Evolutionary conservation across 169 alveolate genomes (phyloP), one percentile per base, ranked within the genome.

Genomic region (Eimeria sp.): DNA sequence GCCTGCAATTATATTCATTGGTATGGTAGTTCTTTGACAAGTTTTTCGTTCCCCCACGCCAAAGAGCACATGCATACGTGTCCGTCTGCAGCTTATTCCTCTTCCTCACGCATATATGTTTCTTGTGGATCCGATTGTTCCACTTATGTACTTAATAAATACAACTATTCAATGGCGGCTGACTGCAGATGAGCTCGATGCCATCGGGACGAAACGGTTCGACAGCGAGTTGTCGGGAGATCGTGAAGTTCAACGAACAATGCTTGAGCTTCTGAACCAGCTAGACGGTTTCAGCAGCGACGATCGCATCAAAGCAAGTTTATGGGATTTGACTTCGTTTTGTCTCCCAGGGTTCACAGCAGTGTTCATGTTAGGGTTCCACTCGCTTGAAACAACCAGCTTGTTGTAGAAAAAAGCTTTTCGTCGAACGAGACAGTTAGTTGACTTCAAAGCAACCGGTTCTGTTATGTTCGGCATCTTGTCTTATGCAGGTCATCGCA

Each of bases 241-340:
- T 95, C 98, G 99, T 64, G 99, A 99, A 98, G 99, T 99, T 25
- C 99, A 99, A 97, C 98, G 99, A 93, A 99, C 99, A 54, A 99
- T 99, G 99, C 98, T 99, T 64, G 99, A 99, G 96, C 98, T 99
- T 13, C 98, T 99, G 64, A 99, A 99, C 97, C 99, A 99, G 97
- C 97, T 99, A 37, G 99, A 99, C 93, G 99, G 99, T 3, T 99
- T 99, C 97, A 97, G 98, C 95, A 98, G 99, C 54, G 99, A 98
- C 89, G 99, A 98, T 85, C 91, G 98, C 62, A 99, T 99, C 95
- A 99, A 98, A 97, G 99, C 97, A 23, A 25, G 46, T n/a, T 85
- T 40, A 1, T 46, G 20, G 33, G 77, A 2, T 16, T 23, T 58
- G 77, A 6, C 16, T 23, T 58, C 58, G 58, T 6, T 74, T 13